A percentile compares a stretch with the other conserved stretches of the same genome.
phyloP scores from a whole-genome alignment of 306 rosid genomes.

The Luffa aegyptiaca region DNA sequence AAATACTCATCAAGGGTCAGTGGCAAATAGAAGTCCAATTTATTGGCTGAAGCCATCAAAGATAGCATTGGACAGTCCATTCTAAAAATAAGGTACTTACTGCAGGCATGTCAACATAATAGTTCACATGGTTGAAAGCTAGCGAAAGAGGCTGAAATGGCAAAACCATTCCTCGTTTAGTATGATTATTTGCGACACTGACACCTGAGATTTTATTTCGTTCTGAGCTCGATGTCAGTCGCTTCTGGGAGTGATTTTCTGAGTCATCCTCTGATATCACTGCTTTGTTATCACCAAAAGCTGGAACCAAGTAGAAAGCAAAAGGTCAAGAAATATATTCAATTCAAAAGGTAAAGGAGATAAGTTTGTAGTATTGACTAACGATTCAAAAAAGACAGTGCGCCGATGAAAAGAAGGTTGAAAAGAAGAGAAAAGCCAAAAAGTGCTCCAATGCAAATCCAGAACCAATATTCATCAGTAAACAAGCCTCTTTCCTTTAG shows the following conservation, averaged over 20 bases:
- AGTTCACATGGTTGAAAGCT: constrained; percentile 37
- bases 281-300: constrained; percentile 48
- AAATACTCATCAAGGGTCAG: background rate
- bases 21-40: background rate
- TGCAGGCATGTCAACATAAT: constrained; percentile 44
- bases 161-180: constrained; percentile 25
- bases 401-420: constrained; percentile 34
- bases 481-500: constrained; percentile 57
- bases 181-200: background rate
- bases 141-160: constrained; percentile 46
- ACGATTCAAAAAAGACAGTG: constrained; percentile 57
- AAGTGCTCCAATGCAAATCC: constrained; percentile 73
- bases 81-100: constrained; percentile 18
- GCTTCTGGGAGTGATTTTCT: background rate
- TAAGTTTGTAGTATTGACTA: constrained; percentile 10
- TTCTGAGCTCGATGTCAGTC: background rate
- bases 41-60: too few relatives aligned
- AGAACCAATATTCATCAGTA: constrained; percentile 58
- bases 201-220: constrained; percentile 6
- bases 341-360: background rate
- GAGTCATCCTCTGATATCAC: constrained; percentile 28
- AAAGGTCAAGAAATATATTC: background rate
- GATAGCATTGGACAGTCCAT: background rate
- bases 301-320: constrained; percentile 25
- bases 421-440: constrained; percentile 54